Conservation (phyloP, 176 grass and related monocot species). For the Oryza brachyantha region DNA sequence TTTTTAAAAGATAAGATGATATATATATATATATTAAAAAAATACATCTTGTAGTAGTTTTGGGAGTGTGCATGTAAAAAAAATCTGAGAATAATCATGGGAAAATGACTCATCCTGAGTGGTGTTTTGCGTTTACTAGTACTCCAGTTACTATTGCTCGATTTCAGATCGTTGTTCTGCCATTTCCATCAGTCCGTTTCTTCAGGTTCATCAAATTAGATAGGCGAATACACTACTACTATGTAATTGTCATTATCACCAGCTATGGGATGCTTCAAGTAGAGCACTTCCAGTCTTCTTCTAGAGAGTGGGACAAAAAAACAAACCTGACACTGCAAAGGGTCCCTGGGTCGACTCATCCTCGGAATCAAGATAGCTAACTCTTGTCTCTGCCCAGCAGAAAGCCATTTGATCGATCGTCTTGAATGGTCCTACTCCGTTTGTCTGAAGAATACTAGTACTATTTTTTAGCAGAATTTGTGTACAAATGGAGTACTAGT, state of each 20-base stretch:
- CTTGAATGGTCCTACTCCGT: neutral
- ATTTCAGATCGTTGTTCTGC: neutral
- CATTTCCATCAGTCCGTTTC: neutral
- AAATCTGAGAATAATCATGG: too few relatives aligned
- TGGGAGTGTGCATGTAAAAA: too few relatives aligned
- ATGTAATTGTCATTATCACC: neutral
- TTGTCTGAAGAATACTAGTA: slow-evolving; percentile 2
- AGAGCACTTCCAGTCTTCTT: neutral
- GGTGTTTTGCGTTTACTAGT: too few relatives aligned
- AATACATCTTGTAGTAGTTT: too few relatives aligned
- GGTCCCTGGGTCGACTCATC: neutral
- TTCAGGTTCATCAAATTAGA: neutral
- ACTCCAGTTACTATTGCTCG: too few relatives aligned
- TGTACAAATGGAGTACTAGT: neutral
- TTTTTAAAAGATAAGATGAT: too few relatives aligned
- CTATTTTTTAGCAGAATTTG: neutral
- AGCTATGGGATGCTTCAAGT: neutral
- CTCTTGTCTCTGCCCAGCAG: neutral
- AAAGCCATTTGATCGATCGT: neutral
- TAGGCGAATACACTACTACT: neutral
- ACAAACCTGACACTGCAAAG: neutral
- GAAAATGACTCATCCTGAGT: too few relatives aligned
- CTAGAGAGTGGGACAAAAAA: neutral
- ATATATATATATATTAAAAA: too few relatives aligned
- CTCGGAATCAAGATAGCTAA: slow-evolving; percentile 9